Evolutionary conservation across 2,329 filamentous ascomycete species (phyloP), one percentile per base, ranked within the genome.

Genomic region (Fusarium abutilonis): DNA sequence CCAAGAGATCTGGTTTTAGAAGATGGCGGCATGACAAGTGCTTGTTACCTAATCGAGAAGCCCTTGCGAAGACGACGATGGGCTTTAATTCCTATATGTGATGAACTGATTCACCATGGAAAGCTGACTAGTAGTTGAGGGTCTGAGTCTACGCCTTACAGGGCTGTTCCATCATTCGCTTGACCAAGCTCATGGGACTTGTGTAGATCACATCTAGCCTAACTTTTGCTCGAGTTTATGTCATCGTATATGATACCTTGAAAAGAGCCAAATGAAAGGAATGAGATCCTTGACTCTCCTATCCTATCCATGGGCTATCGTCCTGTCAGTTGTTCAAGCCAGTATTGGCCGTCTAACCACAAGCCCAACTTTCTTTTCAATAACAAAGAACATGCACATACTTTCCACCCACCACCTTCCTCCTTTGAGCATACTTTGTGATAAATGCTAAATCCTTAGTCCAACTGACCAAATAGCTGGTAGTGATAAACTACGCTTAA

Each of bases 401-500:
- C 13, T 6, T 34, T n/a, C 31, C 7, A 8, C 3, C 31, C 31
- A n/a, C 14, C 6, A 13, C 9, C 5, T 14, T 34, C 31, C 3
- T n/a, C 8, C 31, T 31, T 31, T 31, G 13, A 34, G 6, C 13
- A 11, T 34, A 7, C 31, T n/a, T 34, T 34, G n/a, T 38, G 2
- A 14, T 4, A 5, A 38, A 38, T 19, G 13, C 11, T 13, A 21
- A 21, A 13, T n/a, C 14, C 6, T 7, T 13, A n/a, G 8, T n/a
- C 31, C 7, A 19, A 21, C 6, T 38, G 17, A 29, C 41, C n/a
- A 23, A 6, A 35, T 11, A 21, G 15, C 11, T 45, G 14, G 23
- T 19, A 8, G 46, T 28, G 41, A 54, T 48, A 32, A 35, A 14
- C 32, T 21, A 21, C 41, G 26, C 56, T 32, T 60, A 55, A 39